phyloP scores from a whole-genome alignment of 225 moss, liverwort and hornwort genomes.

The Polytrichum commune region DNA sequence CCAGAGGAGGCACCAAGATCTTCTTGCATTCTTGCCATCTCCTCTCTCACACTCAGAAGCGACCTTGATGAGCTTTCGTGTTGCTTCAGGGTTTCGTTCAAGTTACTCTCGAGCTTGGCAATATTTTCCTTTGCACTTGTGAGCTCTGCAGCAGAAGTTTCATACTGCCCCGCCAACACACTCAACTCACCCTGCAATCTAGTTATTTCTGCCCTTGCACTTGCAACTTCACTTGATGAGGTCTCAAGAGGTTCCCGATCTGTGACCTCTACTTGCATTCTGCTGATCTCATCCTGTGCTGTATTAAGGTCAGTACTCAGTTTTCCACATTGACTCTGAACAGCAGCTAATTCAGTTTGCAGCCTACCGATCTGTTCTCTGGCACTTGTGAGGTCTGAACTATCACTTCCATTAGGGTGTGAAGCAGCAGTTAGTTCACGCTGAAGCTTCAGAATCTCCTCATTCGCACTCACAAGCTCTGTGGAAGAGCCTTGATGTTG shows the following conservation, averaged over 20 bases:
- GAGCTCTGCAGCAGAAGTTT: constrained; percentile 27
- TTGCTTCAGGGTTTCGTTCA: constrained; percentile 1
- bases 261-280: constrained; percentile 12
- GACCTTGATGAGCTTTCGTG: constrained; percentile 21
- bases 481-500: constrained; percentile 24
- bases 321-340: constrained; percentile 8
- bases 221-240: not conserved
- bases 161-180: constrained; percentile 15
- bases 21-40: constrained; percentile 24
- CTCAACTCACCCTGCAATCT: constrained; percentile 21
- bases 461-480: constrained; percentile 24
- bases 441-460: constrained; percentile 29
- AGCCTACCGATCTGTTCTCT: not conserved
- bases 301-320: constrained; percentile 24
- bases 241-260: not conserved
- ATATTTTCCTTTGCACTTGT: constrained; percentile 27
- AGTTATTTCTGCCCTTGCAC: constrained; percentile 19
- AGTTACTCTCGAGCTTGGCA: constrained; percentile 29
- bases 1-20: constrained; percentile 24
- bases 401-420: constrained; percentile 8
- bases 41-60: constrained; percentile 38
- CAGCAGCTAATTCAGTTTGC: not conserved
- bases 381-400: constrained; percentile 11
- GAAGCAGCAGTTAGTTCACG: constrained; percentile 12
- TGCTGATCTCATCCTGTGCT: constrained; percentile 37